These are phyloP conservation scores for Yarrowia divulgata DNA, from an alignment of 805 yeast genomes.

Conservation along the genomic window DNA sequence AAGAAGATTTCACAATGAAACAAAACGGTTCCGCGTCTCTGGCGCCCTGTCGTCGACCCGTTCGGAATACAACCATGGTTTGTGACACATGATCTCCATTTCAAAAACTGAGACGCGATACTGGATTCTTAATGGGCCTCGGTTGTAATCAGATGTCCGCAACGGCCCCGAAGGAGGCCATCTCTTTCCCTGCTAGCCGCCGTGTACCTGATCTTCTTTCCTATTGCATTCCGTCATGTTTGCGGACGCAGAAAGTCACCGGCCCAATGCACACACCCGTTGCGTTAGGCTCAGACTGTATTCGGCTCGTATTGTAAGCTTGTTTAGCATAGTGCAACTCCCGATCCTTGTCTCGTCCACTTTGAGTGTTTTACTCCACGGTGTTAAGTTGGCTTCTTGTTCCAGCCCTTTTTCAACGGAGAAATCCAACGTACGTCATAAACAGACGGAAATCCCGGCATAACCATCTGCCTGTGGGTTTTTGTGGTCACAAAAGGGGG, in stretches of 20 bases:
- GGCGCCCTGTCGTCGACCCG: slow-evolving; percentile 15
- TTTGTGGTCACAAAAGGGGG: no score
- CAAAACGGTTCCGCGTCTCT: slow-evolving; percentile 28
- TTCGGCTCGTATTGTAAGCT: slow-evolving; percentile 25
- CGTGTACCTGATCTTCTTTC: slow-evolving; percentile 25
- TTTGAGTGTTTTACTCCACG: slow-evolving; percentile 8
- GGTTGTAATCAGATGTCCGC: not conserved
- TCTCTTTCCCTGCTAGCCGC: not conserved
- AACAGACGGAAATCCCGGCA: slow-evolving; percentile 18
- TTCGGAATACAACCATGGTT: no score
- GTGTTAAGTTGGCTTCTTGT: not conserved
- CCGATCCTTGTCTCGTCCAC: slow-evolving; percentile 4
- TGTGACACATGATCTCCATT: no score
- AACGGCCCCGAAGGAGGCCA: not conserved
- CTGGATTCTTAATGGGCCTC: not conserved
- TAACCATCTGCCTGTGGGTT: not conserved
- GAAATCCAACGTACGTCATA: not conserved
- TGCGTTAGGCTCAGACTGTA: slow-evolving; percentile 14
- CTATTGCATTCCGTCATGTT: slow-evolving; percentile 17
- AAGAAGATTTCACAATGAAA: slow-evolving; percentile 8
- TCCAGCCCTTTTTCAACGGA: not conserved
- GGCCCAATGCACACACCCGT: slow-evolving; percentile 26
- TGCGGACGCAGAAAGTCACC: slow-evolving; percentile 26
- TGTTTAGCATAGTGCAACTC: not conserved
- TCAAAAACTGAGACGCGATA: no score